Conservation (phyloP, 805 yeast genomes). For the Kazachstania psychrophila region DNA sequence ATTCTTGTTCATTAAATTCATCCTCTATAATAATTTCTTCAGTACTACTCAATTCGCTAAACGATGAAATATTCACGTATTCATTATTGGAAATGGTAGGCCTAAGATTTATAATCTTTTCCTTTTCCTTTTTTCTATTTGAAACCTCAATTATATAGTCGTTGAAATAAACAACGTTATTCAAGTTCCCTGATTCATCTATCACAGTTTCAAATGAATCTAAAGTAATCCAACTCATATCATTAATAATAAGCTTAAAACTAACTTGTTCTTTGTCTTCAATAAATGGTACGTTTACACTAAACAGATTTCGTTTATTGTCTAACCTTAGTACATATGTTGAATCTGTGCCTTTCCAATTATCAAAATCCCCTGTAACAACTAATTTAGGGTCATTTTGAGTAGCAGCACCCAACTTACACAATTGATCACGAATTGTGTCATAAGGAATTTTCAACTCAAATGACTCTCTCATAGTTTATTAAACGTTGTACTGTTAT, state of each 20-base stretch:
- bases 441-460: neutral
- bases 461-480: too few species aligned
- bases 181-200: constrained; percentile 18
- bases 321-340: constrained; percentile 11
- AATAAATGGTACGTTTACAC: constrained; percentile 12
- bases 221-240: constrained; percentile 20
- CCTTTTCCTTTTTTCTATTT: too few species aligned
- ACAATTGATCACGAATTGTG: neutral
- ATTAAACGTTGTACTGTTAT: too few species aligned
- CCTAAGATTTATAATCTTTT: too few species aligned
- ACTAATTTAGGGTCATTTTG: constrained; percentile 8
- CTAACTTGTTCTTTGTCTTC: constrained; percentile 8
- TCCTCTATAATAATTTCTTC: constrained; percentile 17
- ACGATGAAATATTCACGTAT: constrained; percentile 24
- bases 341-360: constrained; percentile 17
- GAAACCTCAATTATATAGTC: constrained; percentile 9
- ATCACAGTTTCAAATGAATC: constrained; percentile 17
- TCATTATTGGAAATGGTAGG: too few species aligned
- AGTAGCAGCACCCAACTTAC: too few species aligned
- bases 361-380: constrained; percentile 26
- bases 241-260: constrained; percentile 22
- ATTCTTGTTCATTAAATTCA: neutral
- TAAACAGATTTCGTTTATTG: constrained; percentile 10
- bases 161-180: constrained; percentile 16
- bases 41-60: constrained; percentile 24